Percentiles rank a stretch among this genome's conserved stretches.
These are phyloP conservation scores for Phytophthora capsici DNA, from an alignment of 352 stramenopile species.

Conservation along the genomic window DNA sequence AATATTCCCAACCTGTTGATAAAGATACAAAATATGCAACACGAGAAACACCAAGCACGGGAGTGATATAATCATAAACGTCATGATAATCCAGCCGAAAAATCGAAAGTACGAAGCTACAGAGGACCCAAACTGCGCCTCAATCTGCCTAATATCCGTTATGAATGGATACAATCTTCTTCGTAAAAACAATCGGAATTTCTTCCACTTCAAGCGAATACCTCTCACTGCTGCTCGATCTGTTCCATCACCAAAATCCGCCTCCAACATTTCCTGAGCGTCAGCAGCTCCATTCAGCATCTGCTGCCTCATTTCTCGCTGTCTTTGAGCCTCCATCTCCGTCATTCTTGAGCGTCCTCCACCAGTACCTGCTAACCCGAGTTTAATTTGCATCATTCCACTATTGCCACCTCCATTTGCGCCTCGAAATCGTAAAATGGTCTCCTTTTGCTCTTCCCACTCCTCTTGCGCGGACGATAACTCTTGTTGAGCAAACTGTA, in stretches of 20 bases:
- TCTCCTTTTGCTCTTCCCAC: slow-evolving; percentile 72
- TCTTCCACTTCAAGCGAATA: slow-evolving; percentile 43
- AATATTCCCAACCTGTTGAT: slow-evolving; percentile 18
- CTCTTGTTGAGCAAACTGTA: slow-evolving; percentile 51
- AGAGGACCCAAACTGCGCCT: slow-evolving; percentile 81
- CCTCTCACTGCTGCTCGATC: slow-evolving; percentile 12
- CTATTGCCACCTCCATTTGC: slow-evolving; percentile 15
- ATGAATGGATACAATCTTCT: slow-evolving; percentile 57
- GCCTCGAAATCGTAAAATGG: slow-evolving; percentile 51
- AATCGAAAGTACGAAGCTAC: slow-evolving; percentile 86
- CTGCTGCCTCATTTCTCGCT: slow-evolving; percentile 60
- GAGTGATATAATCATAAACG: slow-evolving; percentile 63
- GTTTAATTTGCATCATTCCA: slow-evolving; percentile 34
- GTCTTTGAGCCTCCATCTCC: slow-evolving; percentile 44
- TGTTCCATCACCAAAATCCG: slow-evolving; percentile 27
- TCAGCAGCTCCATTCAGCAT: slow-evolving; percentile 65
- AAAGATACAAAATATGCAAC: slow-evolving; percentile 51
- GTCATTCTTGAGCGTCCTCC: slow-evolving; percentile 22
- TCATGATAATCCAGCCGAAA: slow-evolving; percentile 81
- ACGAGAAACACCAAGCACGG: slow-evolving; percentile 60
- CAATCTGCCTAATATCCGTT: slow-evolving; percentile 73
- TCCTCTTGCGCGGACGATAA: slow-evolving; percentile 57
- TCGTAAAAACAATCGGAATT: slow-evolving; percentile 37
- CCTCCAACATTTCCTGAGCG: slow-evolving; percentile 64
- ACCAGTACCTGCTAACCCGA: slow-evolving; percentile 18